Evolutionary conservation across 306 rosid genomes (phyloP), one percentile per base, ranked within the genome.

Genomic region (Vigna mungo): DNA sequence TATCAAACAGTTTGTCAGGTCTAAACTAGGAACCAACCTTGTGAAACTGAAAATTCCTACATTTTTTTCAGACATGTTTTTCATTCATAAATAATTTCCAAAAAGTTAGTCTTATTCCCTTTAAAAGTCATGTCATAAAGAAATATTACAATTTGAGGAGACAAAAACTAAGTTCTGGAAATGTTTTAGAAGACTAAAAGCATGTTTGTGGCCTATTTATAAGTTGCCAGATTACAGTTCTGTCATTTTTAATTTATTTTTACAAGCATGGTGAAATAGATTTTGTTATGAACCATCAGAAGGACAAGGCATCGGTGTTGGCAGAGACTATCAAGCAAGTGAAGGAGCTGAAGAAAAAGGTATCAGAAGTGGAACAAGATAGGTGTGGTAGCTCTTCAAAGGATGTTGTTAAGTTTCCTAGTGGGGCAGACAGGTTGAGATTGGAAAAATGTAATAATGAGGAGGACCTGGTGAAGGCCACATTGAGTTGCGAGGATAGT

Each of bases 301-400:
- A 75, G 87, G 90, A 90, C 96, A 92, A 92, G 82, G 96, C 93
- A 46, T 78, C 89, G 12, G 80, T 90, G 48, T 86, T 92, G 46
- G 80, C 62, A 3, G 92, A 89, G 84, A 85, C 91, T 15, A 82
- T 92, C 36, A 75, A 78, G 78, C 81, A 73, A 49, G 85, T 92
- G 77, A 87, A 56, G 76, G 90, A 81, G 84, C 82, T 90, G 72
- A 81, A 85, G 81, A 84, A 75, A 82, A 79, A 71, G 12, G 89
- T 76, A 47, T 78, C 81, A 30, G 79, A 85, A 44, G 64, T 84
- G 25, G 86, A 85, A 85, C 84, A 80, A 78, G 72, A 74, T 4
- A 71, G 37, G 37, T 16, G 17, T 32, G 55, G 74, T 15, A 20
- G 72, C 49, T 30, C 63, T 15, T 61, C 46, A 32, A 71, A 67